Percentiles rank a stretch among this genome's conserved stretches.
Evolutionary conservation across 768 basidiomycete genomes (phyloP).

Genomic region (Jaapia argillacea): DNA sequence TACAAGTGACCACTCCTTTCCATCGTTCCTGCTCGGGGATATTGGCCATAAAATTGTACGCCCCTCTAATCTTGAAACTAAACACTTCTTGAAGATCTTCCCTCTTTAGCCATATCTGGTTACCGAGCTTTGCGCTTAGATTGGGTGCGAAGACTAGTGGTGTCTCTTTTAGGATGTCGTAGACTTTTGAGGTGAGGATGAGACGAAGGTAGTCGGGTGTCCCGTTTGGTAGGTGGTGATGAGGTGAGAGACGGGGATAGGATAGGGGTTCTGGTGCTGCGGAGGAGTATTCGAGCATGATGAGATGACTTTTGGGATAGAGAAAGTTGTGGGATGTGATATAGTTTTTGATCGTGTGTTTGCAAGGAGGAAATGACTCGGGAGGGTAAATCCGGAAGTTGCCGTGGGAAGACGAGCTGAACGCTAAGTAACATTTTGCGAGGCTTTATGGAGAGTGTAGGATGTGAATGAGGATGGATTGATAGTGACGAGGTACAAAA

Average conservation of each 20-base stretch:
- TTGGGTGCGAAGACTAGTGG: constrained; percentile 83
- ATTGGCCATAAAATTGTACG: constrained; percentile 97
- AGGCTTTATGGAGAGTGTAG: too few species aligned
- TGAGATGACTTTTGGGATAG: background rate
- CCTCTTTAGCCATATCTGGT: constrained; percentile 92
- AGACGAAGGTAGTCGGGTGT: constrained; percentile 84
- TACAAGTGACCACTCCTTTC: constrained; percentile 97
- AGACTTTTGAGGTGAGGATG: constrained; percentile 84
- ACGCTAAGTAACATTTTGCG: too few species aligned
- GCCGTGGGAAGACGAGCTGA: too few species aligned
- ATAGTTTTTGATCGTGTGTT: background rate
- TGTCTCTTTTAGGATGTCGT: constrained; percentile 82
- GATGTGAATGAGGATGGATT: too few species aligned
- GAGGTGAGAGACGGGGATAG: constrained; percentile 60
- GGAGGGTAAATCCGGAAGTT: too few species aligned
- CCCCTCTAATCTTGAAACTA: constrained; percentile 97
- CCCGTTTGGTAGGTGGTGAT: constrained; percentile 52
- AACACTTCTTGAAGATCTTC: constrained; percentile 98
- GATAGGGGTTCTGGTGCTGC: constrained; percentile 51
- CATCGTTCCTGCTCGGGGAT: constrained; percentile 83
- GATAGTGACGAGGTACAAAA: too few species aligned
- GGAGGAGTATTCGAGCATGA: constrained; percentile 58
- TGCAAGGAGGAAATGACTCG: too few species aligned
- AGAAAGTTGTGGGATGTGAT: background rate
- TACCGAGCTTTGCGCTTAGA: constrained; percentile 81